Base-by-base conservation (phyloP, 1,139 yeast species). In the Pichia kudriavzevii region DNA sequence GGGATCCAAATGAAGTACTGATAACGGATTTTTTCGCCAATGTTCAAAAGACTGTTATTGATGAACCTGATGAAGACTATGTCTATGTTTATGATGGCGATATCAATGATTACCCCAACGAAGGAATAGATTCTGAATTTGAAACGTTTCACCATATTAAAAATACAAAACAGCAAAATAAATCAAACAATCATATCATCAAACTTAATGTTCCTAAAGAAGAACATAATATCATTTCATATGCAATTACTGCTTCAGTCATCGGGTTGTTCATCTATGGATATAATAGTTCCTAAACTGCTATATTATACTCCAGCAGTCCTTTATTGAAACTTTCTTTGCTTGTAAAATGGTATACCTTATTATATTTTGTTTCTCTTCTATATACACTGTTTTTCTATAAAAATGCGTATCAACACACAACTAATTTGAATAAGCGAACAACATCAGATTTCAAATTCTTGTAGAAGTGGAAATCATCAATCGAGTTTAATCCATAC, bases 1-100 rank as follows among this genome's bases (percentile, higher is more conserved):
- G 94, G 48, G 73, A 80, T 42, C 67, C 82, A 28, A 66, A 70
- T 8, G 75, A 81, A 26, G 94, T 87, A 4, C 64, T 75, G 39
- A 70, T 91, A 43, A 88, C 98, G 0, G 98, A 93, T 55, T 91
- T 91, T 59, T 88, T 93, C 49, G 98, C 97, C 3, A 88, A 87
- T 50, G 84, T 88, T 17, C 97, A 88, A 56, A 75, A 80, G 39
- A 84, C 84, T 2, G 71, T 82, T 5, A 70, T 83, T 23, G 93
- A 80, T 10, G 43, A 40, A 19, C 41, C 43, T 4, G 29, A 29
- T 29, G 39, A 40, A 13, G 33, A 40, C 26, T 30, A 13, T 11
- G 11, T 40, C 1, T 40, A 36, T 11, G 34, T 40, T 20, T 36
- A 36, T 29, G 38, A 40, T 30, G 39, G 31, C 7, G 43, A 34